These are phyloP conservation scores for Eutypa lata DNA, from an alignment of 2,329 filamentous ascomycete genomes.

Conservation along the genomic window DNA sequence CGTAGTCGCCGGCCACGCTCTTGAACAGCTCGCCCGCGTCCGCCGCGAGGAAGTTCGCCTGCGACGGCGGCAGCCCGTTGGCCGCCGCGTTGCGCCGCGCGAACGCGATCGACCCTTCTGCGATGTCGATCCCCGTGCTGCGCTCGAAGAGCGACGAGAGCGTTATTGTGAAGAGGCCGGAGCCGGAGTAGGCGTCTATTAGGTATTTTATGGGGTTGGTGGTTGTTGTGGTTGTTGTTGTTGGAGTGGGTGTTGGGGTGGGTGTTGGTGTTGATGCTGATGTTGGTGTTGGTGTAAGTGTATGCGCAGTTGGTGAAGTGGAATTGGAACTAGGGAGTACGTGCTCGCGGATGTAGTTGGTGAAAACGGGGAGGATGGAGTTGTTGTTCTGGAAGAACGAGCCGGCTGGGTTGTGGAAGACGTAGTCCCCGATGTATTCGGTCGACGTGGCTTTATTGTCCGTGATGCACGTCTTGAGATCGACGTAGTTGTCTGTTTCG, in stretches of 20 bases:
- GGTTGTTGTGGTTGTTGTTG: too few species aligned
- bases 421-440: conserved; percentile 82
- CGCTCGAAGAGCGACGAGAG: conserved; percentile 81
- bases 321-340: conserved; percentile 45
- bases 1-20: conserved; percentile 57
- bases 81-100: conserved; percentile 75
- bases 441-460: conserved; percentile 78
- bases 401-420: conserved; percentile 88
- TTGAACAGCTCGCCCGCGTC: conserved; percentile 83
- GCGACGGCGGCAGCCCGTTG: conserved; percentile 66
- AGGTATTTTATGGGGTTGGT: conserved; percentile 77
- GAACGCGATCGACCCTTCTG: conserved; percentile 70
- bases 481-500: conserved; percentile 59
- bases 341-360: conserved; percentile 77
- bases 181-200: conserved; percentile 96
- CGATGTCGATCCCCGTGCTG: conserved; percentile 88
- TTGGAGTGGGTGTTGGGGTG: conserved; percentile 28
- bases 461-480: conserved; percentile 86
- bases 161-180: conserved; percentile 94
- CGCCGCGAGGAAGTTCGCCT: conserved; percentile 82
- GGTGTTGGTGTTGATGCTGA: conserved; percentile 31
- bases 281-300: conserved; percentile 34
- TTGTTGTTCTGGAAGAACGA: conserved; percentile 99
- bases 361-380: conserved; percentile 86
- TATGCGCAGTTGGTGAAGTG: too few species aligned